Percentiles rank a stretch among this genome's conserved stretches.
These are phyloP conservation scores for Macaranga tanarius DNA, from an alignment of 441 rosid genomes.

Conservation along the genomic window DNA sequence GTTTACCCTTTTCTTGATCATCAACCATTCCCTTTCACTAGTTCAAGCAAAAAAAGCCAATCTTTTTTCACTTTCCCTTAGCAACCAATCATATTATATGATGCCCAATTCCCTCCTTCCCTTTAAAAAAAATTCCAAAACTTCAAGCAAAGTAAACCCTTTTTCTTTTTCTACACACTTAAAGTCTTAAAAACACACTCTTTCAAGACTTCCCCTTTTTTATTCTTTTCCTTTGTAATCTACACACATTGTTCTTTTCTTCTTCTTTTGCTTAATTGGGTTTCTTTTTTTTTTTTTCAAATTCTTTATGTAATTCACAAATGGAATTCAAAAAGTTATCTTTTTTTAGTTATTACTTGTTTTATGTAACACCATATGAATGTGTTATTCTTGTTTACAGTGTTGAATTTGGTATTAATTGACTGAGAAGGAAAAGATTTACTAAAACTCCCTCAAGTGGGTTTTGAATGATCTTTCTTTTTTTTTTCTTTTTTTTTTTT, in stretches of 20 bases:
- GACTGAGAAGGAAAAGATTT: conserved; percentile 46
- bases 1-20: neutral
- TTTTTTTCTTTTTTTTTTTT: conserved; percentile 12
- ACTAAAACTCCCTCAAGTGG: conserved; percentile 29
- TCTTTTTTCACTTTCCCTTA: conserved; percentile 5
- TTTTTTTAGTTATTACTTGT: neutral
- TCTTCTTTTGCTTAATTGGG: conserved; percentile 23
- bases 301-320: neutral
- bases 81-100: neutral
- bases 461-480: conserved; percentile 10
- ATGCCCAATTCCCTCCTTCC: neutral
- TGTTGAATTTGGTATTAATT: conserved; percentile 49
- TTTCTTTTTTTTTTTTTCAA: conserved; percentile 21
- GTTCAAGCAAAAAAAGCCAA: neutral
- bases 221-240: conserved; percentile 4
- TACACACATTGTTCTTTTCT: conserved; percentile 27
- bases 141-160: conserved; percentile 28
- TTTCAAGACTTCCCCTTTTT: neutral
- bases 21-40: neutral
- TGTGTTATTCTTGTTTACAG: conserved; percentile 40
- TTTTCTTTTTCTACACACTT: neutral
- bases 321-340: neutral
- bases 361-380: conserved; percentile 11
- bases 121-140: conserved; percentile 6
- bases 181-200: conserved; percentile 5